phyloP scores from a whole-genome alignment of 176 grass and related monocot species.

The Pontederia paniculata region DNA sequence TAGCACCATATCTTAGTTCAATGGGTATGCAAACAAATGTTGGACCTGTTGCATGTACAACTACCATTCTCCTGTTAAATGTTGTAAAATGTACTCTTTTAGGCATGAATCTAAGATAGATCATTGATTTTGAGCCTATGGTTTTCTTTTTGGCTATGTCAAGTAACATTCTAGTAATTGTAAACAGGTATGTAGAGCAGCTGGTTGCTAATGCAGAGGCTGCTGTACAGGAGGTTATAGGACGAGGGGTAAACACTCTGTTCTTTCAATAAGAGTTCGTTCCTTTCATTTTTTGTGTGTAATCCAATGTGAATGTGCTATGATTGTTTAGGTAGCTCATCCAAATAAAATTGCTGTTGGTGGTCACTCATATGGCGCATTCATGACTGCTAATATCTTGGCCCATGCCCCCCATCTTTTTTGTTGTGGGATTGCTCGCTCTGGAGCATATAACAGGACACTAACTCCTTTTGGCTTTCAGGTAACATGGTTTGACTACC shows the following conservation, averaged over 20 bases:
- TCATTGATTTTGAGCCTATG: too few species aligned
- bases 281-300: too few species aligned
- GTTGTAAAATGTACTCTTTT: too few species aligned
- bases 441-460: slow-evolving; percentile 98
- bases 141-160: too few species aligned
- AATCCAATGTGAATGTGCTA: neutral
- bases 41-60: too few species aligned
- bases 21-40: too few species aligned
- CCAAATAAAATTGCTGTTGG: slow-evolving; percentile 92
- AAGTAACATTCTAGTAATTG: neutral
- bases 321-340: slow-evolving; percentile 63
- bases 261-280: neutral
- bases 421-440: slow-evolving; percentile 83
- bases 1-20: too few species aligned
- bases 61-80: too few species aligned
- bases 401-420: slow-evolving; percentile 96
- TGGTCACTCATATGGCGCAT: slow-evolving; percentile 98
- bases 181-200: slow-evolving; percentile 81
- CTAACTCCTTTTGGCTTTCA: slow-evolving; percentile 99
- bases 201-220: slow-evolving; percentile 85
- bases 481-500: slow-evolving; percentile 19
- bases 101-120: too few species aligned
- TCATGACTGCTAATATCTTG: slow-evolving; percentile 99
- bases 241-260: slow-evolving; percentile 62
- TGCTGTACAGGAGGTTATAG: slow-evolving; percentile 81